These are phyloP conservation scores for Fusarium marasasianum DNA, from an alignment of 2,329 filamentous ascomycete species.

Conservation along the genomic window DNA sequence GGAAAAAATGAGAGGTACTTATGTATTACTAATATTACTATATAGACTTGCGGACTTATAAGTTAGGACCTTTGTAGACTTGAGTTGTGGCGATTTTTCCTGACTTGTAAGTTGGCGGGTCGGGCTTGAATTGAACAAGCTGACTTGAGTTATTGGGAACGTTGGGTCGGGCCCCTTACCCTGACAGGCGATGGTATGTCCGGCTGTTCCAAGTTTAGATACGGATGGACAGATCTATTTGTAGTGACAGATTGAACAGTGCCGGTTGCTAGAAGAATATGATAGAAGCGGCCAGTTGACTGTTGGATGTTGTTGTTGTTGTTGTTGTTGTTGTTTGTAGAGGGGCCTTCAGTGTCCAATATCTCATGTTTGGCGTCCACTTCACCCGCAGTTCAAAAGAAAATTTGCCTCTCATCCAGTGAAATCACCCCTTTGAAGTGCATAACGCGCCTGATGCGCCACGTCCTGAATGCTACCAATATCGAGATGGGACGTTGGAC, in stretches of 20 bases:
- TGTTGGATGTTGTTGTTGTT: not conserved
- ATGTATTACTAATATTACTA: too few species aligned
- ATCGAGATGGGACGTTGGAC: conserved; percentile 38
- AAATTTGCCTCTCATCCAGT: not conserved
- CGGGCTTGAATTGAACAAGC: too few species aligned
- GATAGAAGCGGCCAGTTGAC: not conserved
- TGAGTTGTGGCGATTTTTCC: too few species aligned
- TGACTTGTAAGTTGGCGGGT: too few species aligned
- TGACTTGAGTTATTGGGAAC: too few species aligned
- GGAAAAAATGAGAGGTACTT: too few species aligned
- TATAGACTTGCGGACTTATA: too few species aligned
- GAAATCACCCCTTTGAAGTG: conserved; percentile 24
- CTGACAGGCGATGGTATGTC: conserved; percentile 34
- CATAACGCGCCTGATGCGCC: conserved; percentile 30
- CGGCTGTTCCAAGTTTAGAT: conserved; percentile 38
- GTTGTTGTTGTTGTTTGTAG: not conserved
- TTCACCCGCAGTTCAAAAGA: not conserved
- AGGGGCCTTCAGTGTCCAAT: not conserved
- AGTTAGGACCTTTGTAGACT: too few species aligned
- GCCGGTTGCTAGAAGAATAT: not conserved
- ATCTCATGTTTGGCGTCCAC: not conserved
- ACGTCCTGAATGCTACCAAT: conserved; percentile 32
- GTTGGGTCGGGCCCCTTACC: conserved; percentile 33
- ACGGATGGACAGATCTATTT: conserved; percentile 20
- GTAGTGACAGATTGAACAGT: conserved; percentile 22